Conservation (phyloP, 305 asterid species). For the Striga hermonthica region DNA sequence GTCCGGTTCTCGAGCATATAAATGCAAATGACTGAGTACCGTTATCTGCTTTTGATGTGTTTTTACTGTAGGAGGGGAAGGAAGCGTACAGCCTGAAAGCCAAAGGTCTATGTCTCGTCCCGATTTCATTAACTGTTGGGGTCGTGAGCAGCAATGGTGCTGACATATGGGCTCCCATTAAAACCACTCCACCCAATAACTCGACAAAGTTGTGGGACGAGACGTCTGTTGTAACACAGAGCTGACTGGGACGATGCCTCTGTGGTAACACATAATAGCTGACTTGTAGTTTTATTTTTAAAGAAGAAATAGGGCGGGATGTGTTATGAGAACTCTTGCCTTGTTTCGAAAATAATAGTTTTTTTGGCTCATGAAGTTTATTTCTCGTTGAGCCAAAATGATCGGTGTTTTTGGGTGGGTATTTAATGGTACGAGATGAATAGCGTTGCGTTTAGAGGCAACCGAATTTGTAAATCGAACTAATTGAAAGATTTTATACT, state of each 20-base stretch:
- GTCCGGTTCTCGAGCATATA: too few relatives aligned
- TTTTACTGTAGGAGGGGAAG: conserved; percentile 37
- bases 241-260: background rate
- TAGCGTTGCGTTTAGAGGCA: conserved; percentile 1
- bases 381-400: background rate
- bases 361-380: conserved; percentile 5
- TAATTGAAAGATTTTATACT: background rate
- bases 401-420: background rate
- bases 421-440: conserved; percentile 2
- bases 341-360: background rate
- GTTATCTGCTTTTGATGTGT: conserved; percentile 22
- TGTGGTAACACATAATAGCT: conserved; percentile 30
- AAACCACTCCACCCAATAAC: conserved; percentile 38
- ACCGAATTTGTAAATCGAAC: background rate
- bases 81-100: conserved; percentile 45
- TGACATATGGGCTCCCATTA: conserved; percentile 89
- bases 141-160: conserved; percentile 82
- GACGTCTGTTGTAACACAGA: background rate
- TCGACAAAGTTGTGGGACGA: conserved; percentile 32
- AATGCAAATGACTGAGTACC: too few relatives aligned
- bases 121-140: conserved; percentile 55
- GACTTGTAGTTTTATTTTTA: background rate
- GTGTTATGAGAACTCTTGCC: background rate
- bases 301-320: background rate
- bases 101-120: conserved; percentile 78